phyloP scores from a whole-genome alignment of 2,329 filamentous ascomycete species.

The Nigrospora oryzae region DNA sequence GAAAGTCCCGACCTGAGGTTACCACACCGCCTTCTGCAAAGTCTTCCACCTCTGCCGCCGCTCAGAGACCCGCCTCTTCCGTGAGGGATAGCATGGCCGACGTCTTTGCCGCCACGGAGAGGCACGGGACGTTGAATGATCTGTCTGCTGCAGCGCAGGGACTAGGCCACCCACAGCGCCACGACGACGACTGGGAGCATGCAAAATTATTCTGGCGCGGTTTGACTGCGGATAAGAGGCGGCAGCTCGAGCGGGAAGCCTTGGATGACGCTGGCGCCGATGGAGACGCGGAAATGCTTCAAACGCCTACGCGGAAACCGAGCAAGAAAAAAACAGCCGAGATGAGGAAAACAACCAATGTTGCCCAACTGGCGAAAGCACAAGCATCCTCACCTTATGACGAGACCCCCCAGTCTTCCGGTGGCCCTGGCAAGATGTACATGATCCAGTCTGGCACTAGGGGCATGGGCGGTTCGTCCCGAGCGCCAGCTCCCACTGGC shows the following conservation, averaged over 20 bases:
- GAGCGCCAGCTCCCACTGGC: conserved; percentile 7
- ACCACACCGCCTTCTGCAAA: background rate
- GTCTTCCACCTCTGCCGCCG: background rate
- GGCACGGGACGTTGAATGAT: too few species aligned
- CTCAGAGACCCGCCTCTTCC: background rate
- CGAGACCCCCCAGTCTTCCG: conserved; percentile 7
- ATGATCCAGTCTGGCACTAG: conserved; percentile 19
- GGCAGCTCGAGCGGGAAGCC: conserved; percentile 51
- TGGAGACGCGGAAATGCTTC: conserved; percentile 29
- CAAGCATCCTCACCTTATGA: conserved; percentile 14
- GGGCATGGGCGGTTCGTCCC: conserved; percentile 12
- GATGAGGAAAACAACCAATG: conserved; percentile 15
- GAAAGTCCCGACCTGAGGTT: conserved; percentile 25
- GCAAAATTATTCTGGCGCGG: conserved; percentile 64
- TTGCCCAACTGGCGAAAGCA: conserved; percentile 4
- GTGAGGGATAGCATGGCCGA: background rate
- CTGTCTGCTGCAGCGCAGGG: too few species aligned
- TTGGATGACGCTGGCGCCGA: conserved; percentile 43
- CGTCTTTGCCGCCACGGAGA: too few species aligned
- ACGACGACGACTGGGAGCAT: conserved; percentile 51
- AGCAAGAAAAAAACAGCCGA: conserved; percentile 28
- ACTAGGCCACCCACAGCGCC: too few species aligned
- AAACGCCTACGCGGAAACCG: conserved; percentile 17
- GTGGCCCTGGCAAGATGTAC: conserved; percentile 4
- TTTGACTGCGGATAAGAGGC: conserved; percentile 53